Percentiles rank a stretch among this genome's conserved stretches.
phyloP scores from a whole-genome alignment of 73 alveolate genomes.

The Paramecium sonneborni region DNA sequence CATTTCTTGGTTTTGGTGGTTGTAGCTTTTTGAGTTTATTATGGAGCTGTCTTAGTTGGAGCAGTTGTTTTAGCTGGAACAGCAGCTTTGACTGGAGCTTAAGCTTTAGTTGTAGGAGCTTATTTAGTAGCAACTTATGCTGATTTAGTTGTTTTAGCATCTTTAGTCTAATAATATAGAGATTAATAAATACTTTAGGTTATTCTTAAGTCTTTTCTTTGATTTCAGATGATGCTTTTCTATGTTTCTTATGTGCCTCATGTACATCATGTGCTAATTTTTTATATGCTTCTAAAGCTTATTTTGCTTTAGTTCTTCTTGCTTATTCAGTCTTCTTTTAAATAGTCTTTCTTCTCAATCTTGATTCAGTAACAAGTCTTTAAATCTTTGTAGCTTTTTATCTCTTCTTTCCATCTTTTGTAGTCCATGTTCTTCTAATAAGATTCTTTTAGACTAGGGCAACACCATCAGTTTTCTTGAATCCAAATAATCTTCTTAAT shows the following conservation, averaged over 20 bases:
- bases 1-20: not conserved
- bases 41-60: constrained; percentile 11
- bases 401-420: constrained; percentile 74
- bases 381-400: constrained; percentile 75
- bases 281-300: constrained; percentile 56
- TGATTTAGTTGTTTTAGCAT: not conserved
- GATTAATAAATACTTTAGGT: not conserved
- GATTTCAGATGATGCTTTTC: constrained; percentile 57
- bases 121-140: not conserved
- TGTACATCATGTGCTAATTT: constrained; percentile 56
- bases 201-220: not conserved
- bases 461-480: constrained; percentile 81
- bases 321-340: constrained; percentile 66
- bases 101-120: not conserved
- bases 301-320: constrained; percentile 50
- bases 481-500: constrained; percentile 89
- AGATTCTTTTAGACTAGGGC: constrained; percentile 74
- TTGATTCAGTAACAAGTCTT: constrained; percentile 86
- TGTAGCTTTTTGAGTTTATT: not conserved
- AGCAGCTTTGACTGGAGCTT: constrained; percentile 17
- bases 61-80: not conserved
- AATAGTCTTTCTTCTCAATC: constrained; percentile 86
- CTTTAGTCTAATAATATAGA: not conserved
- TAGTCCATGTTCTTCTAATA: constrained; percentile 78
- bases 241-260: constrained; percentile 60